Percentiles rank a stretch among this genome's conserved stretches.
Conservation (phyloP, 129 eudicot genomes). For the Artemisia argyi region DNA sequence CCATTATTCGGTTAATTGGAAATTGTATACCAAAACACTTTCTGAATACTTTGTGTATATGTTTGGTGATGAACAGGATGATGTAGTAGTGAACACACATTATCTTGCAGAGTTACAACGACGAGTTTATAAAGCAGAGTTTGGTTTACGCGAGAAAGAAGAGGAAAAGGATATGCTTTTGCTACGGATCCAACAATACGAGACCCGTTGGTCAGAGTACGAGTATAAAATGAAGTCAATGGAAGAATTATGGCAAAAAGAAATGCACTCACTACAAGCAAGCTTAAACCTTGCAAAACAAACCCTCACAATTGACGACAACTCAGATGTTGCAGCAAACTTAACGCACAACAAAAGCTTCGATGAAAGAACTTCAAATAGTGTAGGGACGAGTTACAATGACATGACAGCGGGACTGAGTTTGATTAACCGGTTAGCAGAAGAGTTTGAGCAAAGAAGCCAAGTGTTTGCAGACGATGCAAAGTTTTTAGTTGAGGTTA, state of each 20-base stretch:
- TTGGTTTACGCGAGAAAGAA: constrained; percentile 74
- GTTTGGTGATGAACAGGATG: constrained; percentile 43
- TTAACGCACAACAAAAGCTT: constrained; percentile 43
- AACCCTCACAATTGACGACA: constrained; percentile 57
- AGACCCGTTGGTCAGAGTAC: constrained; percentile 88
- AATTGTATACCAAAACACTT: neutral
- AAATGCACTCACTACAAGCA: constrained; percentile 82
- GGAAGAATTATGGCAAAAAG: constrained; percentile 95
- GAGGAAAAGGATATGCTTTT: constrained; percentile 72
- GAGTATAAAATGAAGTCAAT: constrained; percentile 85
- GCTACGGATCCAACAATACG: constrained; percentile 73
- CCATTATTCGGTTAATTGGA: neutral
- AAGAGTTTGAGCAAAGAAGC: constrained; percentile 90
- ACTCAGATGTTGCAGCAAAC: constrained; percentile 51
- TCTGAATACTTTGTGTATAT: neutral
- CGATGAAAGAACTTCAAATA: constrained; percentile 37
- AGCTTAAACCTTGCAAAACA: constrained; percentile 72
- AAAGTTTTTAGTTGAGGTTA: constrained; percentile 84
- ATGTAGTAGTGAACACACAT: constrained; percentile 60
- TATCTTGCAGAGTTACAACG: constrained; percentile 84
- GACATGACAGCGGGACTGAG: constrained; percentile 64
- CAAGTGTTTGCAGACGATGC: constrained; percentile 90
- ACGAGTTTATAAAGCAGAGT: constrained; percentile 72
- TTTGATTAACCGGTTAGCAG: constrained; percentile 74
- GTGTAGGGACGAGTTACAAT: constrained; percentile 43